Evolutionary conservation across 2,329 filamentous ascomycete genomes (phyloP).

Genomic region (Pseudogymnoascus sp.): DNA sequence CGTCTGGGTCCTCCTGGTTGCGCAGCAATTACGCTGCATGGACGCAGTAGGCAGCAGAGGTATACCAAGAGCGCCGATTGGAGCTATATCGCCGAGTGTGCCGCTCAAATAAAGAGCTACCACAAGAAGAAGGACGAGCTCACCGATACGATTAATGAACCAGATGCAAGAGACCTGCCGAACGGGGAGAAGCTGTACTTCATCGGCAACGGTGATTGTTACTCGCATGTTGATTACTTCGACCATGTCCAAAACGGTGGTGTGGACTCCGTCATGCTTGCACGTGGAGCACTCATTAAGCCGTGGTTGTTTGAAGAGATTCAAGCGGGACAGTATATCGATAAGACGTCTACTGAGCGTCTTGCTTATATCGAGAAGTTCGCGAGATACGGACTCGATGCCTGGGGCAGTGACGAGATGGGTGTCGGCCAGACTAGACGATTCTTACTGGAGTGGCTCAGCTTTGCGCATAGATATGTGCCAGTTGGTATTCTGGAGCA

Average conservation of each 20-base stretch:
- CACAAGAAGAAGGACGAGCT: conserved; percentile 58
- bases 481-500: conserved; percentile 82
- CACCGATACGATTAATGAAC: conserved; percentile 68
- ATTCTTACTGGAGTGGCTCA: conserved; percentile 92
- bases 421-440: conserved; percentile 83
- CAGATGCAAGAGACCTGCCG: conserved; percentile 65
- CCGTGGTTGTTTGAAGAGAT: conserved; percentile 99
- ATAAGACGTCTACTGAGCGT: conserved; percentile 85
- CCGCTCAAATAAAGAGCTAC: conserved; percentile 72
- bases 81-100: conserved; percentile 86
- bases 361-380: conserved; percentile 83
- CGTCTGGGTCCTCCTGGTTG: conserved; percentile 69
- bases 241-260: conserved; percentile 65
- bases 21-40: conserved; percentile 92
- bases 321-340: conserved; percentile 79
- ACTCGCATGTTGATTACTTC: conserved; percentile 83
- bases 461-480: conserved; percentile 86
- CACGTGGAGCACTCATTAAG: conserved; percentile 91
- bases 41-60: conserved; percentile 84
- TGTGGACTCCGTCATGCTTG: conserved; percentile 94
- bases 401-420: conserved; percentile 92
- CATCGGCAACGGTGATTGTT: conserved; percentile 93
- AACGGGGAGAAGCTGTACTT: conserved; percentile 71
- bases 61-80: conserved; percentile 92
- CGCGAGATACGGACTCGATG: conserved; percentile 78